These are phyloP conservation scores for Mycena floridula DNA, from an alignment of 768 basidiomycete species.

Conservation along the genomic window DNA sequence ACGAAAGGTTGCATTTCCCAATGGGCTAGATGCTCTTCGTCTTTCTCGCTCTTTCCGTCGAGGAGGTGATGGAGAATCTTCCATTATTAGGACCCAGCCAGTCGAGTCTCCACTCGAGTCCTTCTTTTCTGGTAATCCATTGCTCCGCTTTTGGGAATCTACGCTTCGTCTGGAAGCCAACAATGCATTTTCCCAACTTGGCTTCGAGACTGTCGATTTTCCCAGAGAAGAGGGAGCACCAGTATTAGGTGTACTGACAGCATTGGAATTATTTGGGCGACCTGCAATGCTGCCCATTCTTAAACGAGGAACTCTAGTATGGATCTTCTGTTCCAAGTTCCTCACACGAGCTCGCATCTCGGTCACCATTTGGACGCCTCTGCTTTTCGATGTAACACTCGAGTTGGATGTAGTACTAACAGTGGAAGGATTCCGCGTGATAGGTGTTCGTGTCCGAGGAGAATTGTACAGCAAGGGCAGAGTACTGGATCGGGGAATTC, in stretches of 20 bases:
- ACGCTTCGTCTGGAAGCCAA: constrained; percentile 34
- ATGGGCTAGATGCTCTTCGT: constrained; percentile 59
- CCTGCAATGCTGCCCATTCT: constrained; percentile 75
- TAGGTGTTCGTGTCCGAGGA: constrained; percentile 35
- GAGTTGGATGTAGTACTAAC: constrained; percentile 34
- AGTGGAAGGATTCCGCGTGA: constrained; percentile 31
- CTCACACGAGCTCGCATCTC: constrained; percentile 85
- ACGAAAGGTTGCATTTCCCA: constrained; percentile 47
- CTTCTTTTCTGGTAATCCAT: constrained; percentile 38
- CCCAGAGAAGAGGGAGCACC: constrained; percentile 32
- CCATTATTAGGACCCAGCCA: constrained; percentile 89
- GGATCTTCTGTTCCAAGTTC: constrained; percentile 81
- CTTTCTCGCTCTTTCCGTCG: constrained; percentile 51
- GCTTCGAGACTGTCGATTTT: constrained; percentile 34
- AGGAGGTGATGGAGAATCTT: constrained; percentile 70
- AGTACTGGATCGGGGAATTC: constrained; percentile 51
- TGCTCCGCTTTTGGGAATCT: constrained; percentile 38
- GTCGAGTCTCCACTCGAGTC: constrained; percentile 55
- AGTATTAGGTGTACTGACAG: constrained; percentile 25
- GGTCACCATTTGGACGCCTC: constrained; percentile 88
- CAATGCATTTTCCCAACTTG: constrained; percentile 33
- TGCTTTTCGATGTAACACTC: constrained; percentile 58
- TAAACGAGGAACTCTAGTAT: constrained; percentile 78
- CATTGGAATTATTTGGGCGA: constrained; percentile 35
- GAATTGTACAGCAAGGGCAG: constrained; percentile 46